Evolutionary conservation across 164 flowering plant genomes (phyloP), one percentile per base, ranked within the genome.

Genomic region (Warburgia ugandensis): DNA sequence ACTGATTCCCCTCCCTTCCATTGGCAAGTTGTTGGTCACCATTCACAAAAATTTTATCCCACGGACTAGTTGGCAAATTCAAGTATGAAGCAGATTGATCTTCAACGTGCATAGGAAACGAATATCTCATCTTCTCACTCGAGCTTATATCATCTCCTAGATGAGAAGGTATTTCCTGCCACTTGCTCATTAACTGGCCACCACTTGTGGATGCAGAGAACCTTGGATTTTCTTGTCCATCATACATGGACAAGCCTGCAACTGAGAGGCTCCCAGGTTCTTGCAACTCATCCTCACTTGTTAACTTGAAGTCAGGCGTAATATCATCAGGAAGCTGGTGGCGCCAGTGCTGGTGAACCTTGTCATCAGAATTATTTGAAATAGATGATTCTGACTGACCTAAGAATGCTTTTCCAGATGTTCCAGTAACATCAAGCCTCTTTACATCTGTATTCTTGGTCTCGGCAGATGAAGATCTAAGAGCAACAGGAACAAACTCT

Each of bases 301-400:
- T 64, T 26, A 76, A 68, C 61, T 86, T 81, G 58, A 94, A 94
- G 53, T 94, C 99, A 7, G 97, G 99, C 27, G 90, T 94, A 51
- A 94, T 89, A 60, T 94, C 99, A 74, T 94, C 99, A 29, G 94
- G 99, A 47, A 94, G 84, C 69, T 89, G 94, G 56, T 58, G 69
- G 37, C 77, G 72, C 99, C 97, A 88, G 51, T 63, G 89, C 33
- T 81, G 89, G 31, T 70, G 96, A 32, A 80, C 95, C 62, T 94
- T 95, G 7, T 94, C 97, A 72, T 94, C 97, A 19, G 97, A 91
- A 45, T 70, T 74, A 50, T 72, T 77, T 12, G 96, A 88, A 58
- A 73, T 59, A 44, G 91, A 76, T 1, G 96, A 86, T 55, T 84
- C 89, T 26, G 94, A 55, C 55, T 86, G 74, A 59, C 79, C 76